These are phyloP conservation scores for Fusarium proliferatum DNA, from an alignment of 2,329 filamentous ascomycete species.

Conservation along the genomic window DNA sequence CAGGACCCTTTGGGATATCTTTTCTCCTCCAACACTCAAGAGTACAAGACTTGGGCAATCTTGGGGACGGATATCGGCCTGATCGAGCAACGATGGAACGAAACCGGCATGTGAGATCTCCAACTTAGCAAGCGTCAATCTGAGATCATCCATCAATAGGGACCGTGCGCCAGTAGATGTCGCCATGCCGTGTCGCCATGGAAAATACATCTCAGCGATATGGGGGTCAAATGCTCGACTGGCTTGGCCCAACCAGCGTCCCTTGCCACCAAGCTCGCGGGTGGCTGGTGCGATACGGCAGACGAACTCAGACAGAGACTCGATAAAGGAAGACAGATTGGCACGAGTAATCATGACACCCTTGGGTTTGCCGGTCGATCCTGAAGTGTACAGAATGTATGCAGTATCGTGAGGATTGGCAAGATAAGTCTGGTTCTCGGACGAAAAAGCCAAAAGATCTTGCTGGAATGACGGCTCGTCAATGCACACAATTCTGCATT, in stretches of 20 bases:
- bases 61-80: not conserved
- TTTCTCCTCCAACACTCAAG: not conserved
- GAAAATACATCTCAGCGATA: not conserved
- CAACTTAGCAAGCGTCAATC: not conserved
- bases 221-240: conserved; percentile 10
- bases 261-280: not conserved
- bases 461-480: not conserved
- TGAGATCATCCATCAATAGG: not conserved
- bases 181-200: not conserved
- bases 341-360: not conserved
- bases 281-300: not conserved
- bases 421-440: not conserved
- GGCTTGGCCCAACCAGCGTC: conserved; percentile 3
- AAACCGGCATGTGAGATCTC: not conserved
- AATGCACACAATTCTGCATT: not conserved
- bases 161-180: not conserved
- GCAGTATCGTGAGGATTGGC: not conserved
- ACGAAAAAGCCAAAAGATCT: not conserved
- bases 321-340: not conserved
- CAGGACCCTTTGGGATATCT: not conserved
- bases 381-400: not conserved
- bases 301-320: not conserved
- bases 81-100: not conserved
- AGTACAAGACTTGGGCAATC: not conserved
- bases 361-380: not conserved